Conservation (phyloP, 2,329 filamentous ascomycete genomes). For the Nectriaceae sp. region DNA sequence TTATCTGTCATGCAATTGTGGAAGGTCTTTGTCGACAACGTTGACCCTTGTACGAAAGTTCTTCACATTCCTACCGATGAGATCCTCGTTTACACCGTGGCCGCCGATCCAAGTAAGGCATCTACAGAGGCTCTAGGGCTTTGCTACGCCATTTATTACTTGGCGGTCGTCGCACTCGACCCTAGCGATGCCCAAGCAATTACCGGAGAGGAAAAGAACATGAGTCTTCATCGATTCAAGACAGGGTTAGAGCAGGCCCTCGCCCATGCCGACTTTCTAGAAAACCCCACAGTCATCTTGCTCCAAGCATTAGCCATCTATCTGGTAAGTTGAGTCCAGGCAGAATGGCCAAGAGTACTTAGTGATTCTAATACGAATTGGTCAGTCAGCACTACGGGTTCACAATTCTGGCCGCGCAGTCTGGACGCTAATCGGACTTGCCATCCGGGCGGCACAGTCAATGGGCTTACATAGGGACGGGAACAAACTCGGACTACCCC, state of each 20-base stretch:
- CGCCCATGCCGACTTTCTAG: conserved; percentile 40
- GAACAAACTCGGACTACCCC: conserved; percentile 45
- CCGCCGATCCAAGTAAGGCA: conserved; percentile 30
- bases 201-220: conserved; percentile 23
- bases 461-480: conserved; percentile 58
- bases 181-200: conserved; percentile 36
- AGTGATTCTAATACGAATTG: too few species aligned
- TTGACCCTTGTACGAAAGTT: conserved; percentile 33
- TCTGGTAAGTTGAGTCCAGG: conserved; percentile 28
- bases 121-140: conserved; percentile 35
- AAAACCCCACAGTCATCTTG: conserved; percentile 37
- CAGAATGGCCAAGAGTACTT: background rate
- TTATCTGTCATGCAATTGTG: conserved; percentile 31
- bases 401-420: conserved; percentile 36
- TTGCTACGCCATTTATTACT: conserved; percentile 52
- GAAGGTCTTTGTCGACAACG: conserved; percentile 29
- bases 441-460: conserved; percentile 48
- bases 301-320: conserved; percentile 42
- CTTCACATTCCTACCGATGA: conserved; percentile 34
- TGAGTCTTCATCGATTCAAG: conserved; percentile 31
- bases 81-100: conserved; percentile 33
- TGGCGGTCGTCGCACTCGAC: conserved; percentile 43
- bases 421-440: conserved; percentile 46
- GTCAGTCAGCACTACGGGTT: conserved; percentile 31
- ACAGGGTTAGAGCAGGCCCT: conserved; percentile 40